These are phyloP conservation scores for Kokia cookei DNA, from an alignment of 441 rosid genomes.

Conservation along the genomic window DNA sequence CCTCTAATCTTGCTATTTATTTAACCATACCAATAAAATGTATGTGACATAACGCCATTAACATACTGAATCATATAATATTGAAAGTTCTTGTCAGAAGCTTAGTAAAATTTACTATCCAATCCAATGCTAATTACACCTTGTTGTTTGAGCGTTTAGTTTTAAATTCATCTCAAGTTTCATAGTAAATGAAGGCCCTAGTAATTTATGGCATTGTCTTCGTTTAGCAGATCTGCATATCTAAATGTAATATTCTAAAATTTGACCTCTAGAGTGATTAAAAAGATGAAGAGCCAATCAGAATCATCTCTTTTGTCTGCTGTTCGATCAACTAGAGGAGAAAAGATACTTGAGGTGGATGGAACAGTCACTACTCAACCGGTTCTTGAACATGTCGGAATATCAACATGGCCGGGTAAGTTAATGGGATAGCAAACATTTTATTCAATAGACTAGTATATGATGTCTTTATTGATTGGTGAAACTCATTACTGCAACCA, in stretches of 20 bases:
- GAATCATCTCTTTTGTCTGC: conserved; percentile 76
- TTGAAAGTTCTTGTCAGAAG: background rate
- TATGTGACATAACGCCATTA: background rate
- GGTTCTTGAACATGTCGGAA: conserved; percentile 95
- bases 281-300: conserved; percentile 77
- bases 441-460: conserved; percentile 1
- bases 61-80: background rate
- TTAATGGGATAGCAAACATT: background rate
- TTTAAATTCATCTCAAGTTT: background rate
- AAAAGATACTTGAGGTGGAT: conserved; percentile 81
- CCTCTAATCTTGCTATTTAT: background rate
- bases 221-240: background rate
- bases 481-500: background rate
- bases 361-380: conserved; percentile 95
- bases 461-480: background rate
- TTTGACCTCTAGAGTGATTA: conserved; percentile 53
- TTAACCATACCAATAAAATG: background rate
- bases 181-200: background rate
- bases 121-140: background rate
- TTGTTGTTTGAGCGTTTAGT: background rate
- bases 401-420: conserved; percentile 93
- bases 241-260: background rate
- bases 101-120: background rate
- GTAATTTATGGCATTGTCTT: background rate
- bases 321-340: conserved; percentile 57